Evolutionary conservation across 257 asterid species (phyloP), one percentile per base, ranked within the genome.

Genomic region (Capsicum chinense): DNA sequence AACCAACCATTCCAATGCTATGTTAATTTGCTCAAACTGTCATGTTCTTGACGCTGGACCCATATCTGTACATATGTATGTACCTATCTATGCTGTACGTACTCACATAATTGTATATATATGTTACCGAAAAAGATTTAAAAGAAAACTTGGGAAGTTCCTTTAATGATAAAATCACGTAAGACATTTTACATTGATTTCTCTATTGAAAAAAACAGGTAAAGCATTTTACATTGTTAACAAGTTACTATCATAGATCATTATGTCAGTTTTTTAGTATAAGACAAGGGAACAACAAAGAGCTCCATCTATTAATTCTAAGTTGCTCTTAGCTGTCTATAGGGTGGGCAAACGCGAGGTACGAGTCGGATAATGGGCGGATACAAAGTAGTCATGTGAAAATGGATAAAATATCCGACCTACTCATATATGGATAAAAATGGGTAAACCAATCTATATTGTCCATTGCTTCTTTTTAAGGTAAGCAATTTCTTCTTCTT

Each of bases 11-110:
- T 78, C 82, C 82, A 78, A 37, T 52, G 15, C 82, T 54, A 78
- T 56, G 82, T 74, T 71, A 50, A 19, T 74, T 74, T 21, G 60
- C 44, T 50, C 19, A 50, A 48, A 74, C 60, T 74, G 80, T 74
- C 60, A 50, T 74, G 80, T 50, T 74, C 35, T n/a, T 71, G 37
- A 47, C 47, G 35, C 9, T 42, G 4, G 56, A 33, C 8, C 70
- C 70, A 19, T 19, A 68, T 7, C 21, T 5, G 2, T 7, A 69
- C 15, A 37, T 70, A 70, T 56, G 42, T 10, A 42, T 70, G 35
- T 16, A 69, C 7, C 5, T 39, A 15, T 7, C 19, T 69, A 16
- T 4, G 7, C 7, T 69, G 21, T 68, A 39, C 21, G 15, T 70
- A 2, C 16, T 70, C 56, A 2, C 56, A 17, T 42, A 42, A 69